Evolutionary conservation across 352 stramenopile genomes (phyloP).

Genomic region (Phytopythium helicoides): DNA sequence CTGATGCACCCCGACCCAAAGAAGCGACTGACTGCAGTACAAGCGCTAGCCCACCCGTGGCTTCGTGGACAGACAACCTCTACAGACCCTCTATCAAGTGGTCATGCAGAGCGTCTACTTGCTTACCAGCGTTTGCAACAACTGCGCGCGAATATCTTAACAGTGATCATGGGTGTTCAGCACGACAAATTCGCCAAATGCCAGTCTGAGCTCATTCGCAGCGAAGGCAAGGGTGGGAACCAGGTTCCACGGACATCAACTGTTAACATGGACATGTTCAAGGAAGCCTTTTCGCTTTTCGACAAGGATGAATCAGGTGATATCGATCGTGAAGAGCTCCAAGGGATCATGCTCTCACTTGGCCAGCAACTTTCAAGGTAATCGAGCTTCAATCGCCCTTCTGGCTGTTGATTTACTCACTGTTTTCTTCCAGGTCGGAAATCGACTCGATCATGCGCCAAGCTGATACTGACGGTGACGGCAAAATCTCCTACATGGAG

Average conservation of each 20-base stretch:
- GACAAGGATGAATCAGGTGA: slow-evolving; percentile 73
- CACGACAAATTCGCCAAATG: slow-evolving; percentile 44
- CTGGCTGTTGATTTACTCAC: neutral
- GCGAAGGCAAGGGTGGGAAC: slow-evolving; percentile 1
- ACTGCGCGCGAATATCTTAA: slow-evolving; percentile 71
- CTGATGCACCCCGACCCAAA: slow-evolving; percentile 50
- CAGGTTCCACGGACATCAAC: slow-evolving; percentile 38
- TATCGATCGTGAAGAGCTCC: slow-evolving; percentile 67
- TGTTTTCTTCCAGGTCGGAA: slow-evolving; percentile 31
- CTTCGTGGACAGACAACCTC: slow-evolving; percentile 41
- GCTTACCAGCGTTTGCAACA: slow-evolving; percentile 69
- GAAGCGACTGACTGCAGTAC: slow-evolving; percentile 47
- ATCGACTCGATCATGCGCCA: slow-evolving; percentile 69
- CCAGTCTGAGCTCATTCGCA: slow-evolving; percentile 8
- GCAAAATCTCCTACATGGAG: slow-evolving; percentile 76
- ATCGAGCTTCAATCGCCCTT: neutral
- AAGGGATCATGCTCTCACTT: slow-evolving; percentile 43
- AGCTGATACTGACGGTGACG: slow-evolving; percentile 62
- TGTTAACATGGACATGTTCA: slow-evolving; percentile 84
- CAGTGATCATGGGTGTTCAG: slow-evolving; percentile 68
- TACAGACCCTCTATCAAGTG: slow-evolving; percentile 42
- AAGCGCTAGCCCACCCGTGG: slow-evolving; percentile 64
- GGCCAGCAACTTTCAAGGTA: slow-evolving; percentile 53
- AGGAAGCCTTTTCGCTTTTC: slow-evolving; percentile 69
- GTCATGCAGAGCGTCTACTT: slow-evolving; percentile 46